A percentile compares a stretch with the other conserved stretches of the same genome.
phyloP scores from a whole-genome alignment of 2,329 filamentous ascomycete genomes.

The Fusarium sp. region DNA sequence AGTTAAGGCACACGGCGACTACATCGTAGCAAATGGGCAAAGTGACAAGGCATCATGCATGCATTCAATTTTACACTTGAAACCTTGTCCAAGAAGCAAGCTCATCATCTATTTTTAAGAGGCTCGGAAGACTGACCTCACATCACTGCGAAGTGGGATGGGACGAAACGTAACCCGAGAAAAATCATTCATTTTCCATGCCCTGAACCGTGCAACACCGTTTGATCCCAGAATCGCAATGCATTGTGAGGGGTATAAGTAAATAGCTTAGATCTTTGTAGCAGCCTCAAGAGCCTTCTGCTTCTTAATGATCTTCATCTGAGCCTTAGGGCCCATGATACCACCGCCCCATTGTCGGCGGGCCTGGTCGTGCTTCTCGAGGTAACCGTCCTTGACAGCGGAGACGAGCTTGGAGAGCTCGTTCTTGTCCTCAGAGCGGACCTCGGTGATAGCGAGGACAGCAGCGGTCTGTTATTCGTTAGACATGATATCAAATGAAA shows the following conservation, averaged over 20 bases:
- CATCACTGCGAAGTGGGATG: conserved; percentile 49
- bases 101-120: conserved; percentile 56
- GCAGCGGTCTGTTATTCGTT: conserved; percentile 85
- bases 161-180: conserved; percentile 53
- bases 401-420: conserved; percentile 97
- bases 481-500: conserved; percentile 36
- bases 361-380: conserved; percentile 92
- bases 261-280: conserved; percentile 89
- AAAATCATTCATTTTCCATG: conserved; percentile 60
- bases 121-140: conserved; percentile 48
- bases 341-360: conserved; percentile 98
- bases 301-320: conserved; percentile 82
- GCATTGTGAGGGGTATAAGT: conserved; percentile 57
- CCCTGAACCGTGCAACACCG: conserved; percentile 59
- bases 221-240: conserved; percentile 57
- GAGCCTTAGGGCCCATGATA: conserved; percentile 98
- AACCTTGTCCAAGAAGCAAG: conserved; percentile 47
- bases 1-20: neutral
- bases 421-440: conserved; percentile 97
- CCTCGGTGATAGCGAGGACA: conserved; percentile 94
- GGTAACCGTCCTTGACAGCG: conserved; percentile 97
- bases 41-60: no score
- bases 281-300: conserved; percentile 93
- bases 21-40: neutral
- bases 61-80: conserved; percentile 24